phyloP scores from a whole-genome alignment of 345 rosid genomes.

The Raphanus raphanistrum region DNA sequence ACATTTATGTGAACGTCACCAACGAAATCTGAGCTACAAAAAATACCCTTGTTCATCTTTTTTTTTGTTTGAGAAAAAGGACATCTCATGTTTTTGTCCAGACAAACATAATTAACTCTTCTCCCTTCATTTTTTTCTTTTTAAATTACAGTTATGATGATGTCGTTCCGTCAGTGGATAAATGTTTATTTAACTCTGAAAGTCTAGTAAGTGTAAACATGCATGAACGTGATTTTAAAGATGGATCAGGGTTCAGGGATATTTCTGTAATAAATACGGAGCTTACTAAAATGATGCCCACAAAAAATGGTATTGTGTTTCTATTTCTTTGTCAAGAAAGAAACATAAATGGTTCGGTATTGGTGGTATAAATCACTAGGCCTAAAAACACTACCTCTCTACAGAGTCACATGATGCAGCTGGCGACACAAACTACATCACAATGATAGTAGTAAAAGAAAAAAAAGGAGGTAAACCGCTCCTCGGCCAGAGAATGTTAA shows the following conservation, averaged over 20 bases:
- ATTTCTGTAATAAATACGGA: constrained; percentile 20
- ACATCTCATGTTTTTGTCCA: neutral
- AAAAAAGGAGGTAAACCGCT: too few relatives aligned
- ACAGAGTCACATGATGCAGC: constrained; percentile 28
- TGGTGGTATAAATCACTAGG: constrained; percentile 24
- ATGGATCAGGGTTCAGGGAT: constrained; percentile 23
- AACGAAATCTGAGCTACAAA: neutral
- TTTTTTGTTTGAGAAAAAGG: too few relatives aligned
- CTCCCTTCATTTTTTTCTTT: neutral
- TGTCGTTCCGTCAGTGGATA: constrained; percentile 33
- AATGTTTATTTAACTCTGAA: constrained; percentile 15
- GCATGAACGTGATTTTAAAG: constrained; percentile 37
- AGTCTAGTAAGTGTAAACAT: constrained; percentile 31
- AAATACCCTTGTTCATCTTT: neutral
- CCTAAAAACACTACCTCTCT: neutral
- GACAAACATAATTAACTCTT: neutral
- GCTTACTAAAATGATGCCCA: constrained; percentile 20
- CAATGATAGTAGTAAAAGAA: neutral
- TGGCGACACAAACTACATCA: constrained; percentile 33
- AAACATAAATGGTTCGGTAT: constrained; percentile 24
- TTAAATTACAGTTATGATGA: neutral
- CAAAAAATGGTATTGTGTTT: neutral
- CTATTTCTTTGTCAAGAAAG: neutral
- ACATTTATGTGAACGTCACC: constrained; percentile 7
- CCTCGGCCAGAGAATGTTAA: too few relatives aligned